Conservation (phyloP, 1,284 basidiomycete genomes). For the Naganishia liquefaciens region DNA sequence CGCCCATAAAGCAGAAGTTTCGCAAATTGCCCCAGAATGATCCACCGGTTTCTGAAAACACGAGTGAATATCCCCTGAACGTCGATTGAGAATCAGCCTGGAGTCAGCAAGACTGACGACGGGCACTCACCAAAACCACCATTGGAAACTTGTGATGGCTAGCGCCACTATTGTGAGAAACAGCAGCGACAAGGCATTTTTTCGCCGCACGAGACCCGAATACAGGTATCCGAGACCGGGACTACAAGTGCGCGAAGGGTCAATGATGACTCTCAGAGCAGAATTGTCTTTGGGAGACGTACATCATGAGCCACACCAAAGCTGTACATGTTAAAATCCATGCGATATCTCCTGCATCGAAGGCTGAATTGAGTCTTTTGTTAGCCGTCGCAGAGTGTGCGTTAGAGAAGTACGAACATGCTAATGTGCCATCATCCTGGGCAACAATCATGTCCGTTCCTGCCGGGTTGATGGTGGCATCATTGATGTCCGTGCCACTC, state of each 20-base stretch:
- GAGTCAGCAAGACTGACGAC: neutral
- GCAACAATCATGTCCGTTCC: slow-evolving; percentile 35
- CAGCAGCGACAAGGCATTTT: slow-evolving; percentile 59
- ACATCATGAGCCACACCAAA: slow-evolving; percentile 64
- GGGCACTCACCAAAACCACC: slow-evolving; percentile 68
- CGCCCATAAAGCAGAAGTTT: slow-evolving; percentile 62
- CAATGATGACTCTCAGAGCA: neutral
- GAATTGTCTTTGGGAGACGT: neutral
- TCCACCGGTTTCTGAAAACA: slow-evolving; percentile 70
- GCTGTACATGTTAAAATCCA: slow-evolving; percentile 78
- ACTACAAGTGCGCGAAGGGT: neutral
- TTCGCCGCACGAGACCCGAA: slow-evolving; percentile 76
- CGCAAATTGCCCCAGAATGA: slow-evolving; percentile 65
- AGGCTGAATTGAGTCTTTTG: slow-evolving; percentile 46
- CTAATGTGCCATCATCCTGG: slow-evolving; percentile 31
- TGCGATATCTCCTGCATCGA: slow-evolving; percentile 76
- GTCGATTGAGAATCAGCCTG: neutral
- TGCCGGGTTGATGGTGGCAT: slow-evolving; percentile 24
- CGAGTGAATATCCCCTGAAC: slow-evolving; percentile 69
- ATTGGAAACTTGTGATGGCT: slow-evolving; percentile 74
- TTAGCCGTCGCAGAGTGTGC: neutral
- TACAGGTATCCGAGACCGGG: slow-evolving; percentile 74
- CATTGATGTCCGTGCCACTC: neutral
- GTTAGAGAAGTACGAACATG: slow-evolving; percentile 24
- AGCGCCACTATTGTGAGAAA: slow-evolving; percentile 66